Evolutionary conservation across 2,329 filamentous ascomycete genomes (phyloP).

Genomic region (Pseudocercospora fijiensis): DNA sequence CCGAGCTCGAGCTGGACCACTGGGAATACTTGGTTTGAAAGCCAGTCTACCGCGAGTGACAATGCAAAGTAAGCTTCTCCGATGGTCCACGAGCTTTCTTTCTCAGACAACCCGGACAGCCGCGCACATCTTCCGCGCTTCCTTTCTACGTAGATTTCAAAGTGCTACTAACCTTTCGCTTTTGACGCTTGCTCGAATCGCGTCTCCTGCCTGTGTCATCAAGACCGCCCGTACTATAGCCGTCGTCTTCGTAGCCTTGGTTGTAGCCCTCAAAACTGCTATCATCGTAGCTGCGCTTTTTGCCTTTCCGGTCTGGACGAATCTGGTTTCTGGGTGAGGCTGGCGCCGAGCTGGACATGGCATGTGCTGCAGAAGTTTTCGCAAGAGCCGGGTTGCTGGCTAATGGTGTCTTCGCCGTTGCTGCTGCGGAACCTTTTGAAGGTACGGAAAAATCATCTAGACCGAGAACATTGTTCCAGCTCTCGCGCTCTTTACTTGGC

Average conservation of each 20-base stretch:
- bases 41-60: neutral
- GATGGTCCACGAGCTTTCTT: neutral
- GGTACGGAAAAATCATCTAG: constrained; percentile 43
- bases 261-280: constrained; percentile 72
- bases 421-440: constrained; percentile 28
- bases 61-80: neutral
- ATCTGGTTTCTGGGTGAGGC: constrained; percentile 46
- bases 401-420: constrained; percentile 13
- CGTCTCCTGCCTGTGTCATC: constrained; percentile 51
- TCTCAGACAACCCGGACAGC: neutral
- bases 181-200: constrained; percentile 33
- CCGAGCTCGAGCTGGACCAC: neutral
- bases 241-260: constrained; percentile 68
- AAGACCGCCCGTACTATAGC: constrained; percentile 69
- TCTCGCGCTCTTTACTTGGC: constrained; percentile 42
- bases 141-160: neutral
- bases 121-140: neutral
- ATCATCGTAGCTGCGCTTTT: constrained; percentile 75
- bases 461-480: constrained; percentile 47
- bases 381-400: constrained; percentile 28
- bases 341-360: constrained; percentile 36
- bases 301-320: constrained; percentile 64
- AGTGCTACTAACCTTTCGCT: constrained; percentile 30
- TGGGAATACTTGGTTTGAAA: neutral
- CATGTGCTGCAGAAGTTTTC: constrained; percentile 30